phyloP scores from a whole-genome alignment of 345 rosid species.

The Raphanus raphanistrum region DNA sequence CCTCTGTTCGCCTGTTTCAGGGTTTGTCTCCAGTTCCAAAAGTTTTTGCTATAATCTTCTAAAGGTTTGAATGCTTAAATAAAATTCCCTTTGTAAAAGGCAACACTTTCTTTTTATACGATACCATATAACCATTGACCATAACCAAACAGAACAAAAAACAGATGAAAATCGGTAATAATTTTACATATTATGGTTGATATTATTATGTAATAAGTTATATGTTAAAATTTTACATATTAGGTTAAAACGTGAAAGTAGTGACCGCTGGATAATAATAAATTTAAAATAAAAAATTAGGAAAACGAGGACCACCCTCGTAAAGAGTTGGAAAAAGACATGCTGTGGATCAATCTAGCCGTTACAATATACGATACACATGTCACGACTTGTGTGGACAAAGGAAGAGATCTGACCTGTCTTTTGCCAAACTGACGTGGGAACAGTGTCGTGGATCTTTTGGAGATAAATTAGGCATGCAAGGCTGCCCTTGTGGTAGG shows the following conservation, averaged over 20 bases:
- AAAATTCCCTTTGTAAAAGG: neutral
- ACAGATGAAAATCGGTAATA: neutral
- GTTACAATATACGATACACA: constrained; percentile 33
- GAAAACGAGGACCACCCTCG: constrained; percentile 13
- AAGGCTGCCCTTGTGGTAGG: constrained; percentile 12
- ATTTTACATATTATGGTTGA: neutral
- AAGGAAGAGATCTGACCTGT: constrained; percentile 28
- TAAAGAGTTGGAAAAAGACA: constrained; percentile 21
- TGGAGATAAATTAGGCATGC: constrained; percentile 21
- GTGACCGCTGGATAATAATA: constrained; percentile 17
- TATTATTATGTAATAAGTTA: too few species aligned
- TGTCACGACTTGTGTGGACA: constrained; percentile 16
- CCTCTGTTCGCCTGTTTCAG: neutral
- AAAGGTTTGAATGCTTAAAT: neutral
- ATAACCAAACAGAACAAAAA: neutral
- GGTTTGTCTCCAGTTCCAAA: neutral
- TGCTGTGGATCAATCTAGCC: constrained; percentile 36
- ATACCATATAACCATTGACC: neutral
- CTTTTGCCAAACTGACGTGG: constrained; percentile 37
- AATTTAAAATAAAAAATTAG: neutral
- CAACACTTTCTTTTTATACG: neutral
- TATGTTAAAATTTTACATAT: neutral
- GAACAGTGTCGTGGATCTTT: constrained; percentile 32
- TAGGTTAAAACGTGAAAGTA: neutral
- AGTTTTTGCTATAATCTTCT: neutral